These are phyloP conservation scores for Lactarius vividus DNA, from an alignment of 768 basidiomycete species.

Conservation along the genomic window DNA sequence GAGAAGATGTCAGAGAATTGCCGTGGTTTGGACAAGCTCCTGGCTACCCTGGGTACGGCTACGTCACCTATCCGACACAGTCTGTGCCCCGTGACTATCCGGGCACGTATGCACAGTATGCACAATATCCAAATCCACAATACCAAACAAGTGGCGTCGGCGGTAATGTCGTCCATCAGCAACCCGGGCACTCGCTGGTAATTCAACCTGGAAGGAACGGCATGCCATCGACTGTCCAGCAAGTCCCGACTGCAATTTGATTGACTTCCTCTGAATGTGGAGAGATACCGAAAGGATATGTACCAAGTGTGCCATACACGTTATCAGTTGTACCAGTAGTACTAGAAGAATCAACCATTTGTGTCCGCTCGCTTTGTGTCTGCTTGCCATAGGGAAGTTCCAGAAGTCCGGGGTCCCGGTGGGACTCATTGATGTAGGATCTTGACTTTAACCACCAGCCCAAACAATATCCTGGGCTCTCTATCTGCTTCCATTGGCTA, in stretches of 20 bases:
- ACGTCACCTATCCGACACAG: conserved; percentile 13
- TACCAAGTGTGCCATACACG: not conserved
- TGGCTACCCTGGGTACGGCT: conserved; percentile 24
- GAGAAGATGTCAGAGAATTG: conserved; percentile 22
- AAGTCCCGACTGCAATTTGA: conserved; percentile 6
- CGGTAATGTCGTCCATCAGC: conserved; percentile 21
- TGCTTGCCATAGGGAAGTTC: not conserved
- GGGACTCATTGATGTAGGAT: not conserved
- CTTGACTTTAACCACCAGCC: not conserved
- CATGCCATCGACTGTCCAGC: conserved; percentile 11
- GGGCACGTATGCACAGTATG: not conserved
- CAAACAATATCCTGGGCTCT: not conserved
- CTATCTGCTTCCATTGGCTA: not conserved
- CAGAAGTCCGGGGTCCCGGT: conserved; percentile 22
- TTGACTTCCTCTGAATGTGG: not conserved
- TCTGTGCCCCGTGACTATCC: conserved; percentile 13
- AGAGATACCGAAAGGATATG: not conserved
- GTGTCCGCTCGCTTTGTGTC: not conserved
- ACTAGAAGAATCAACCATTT: not conserved
- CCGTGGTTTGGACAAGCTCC: conserved; percentile 29
- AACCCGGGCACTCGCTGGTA: conserved; percentile 18
- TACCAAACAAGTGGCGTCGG: conserved; percentile 13
- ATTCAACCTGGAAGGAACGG: conserved; percentile 24
- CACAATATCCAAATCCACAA: conserved; percentile 12
- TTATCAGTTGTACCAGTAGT: not conserved